Evolutionary conservation across 2,329 filamentous ascomycete genomes (phyloP).

Genomic region (Alternaria rosae): DNA sequence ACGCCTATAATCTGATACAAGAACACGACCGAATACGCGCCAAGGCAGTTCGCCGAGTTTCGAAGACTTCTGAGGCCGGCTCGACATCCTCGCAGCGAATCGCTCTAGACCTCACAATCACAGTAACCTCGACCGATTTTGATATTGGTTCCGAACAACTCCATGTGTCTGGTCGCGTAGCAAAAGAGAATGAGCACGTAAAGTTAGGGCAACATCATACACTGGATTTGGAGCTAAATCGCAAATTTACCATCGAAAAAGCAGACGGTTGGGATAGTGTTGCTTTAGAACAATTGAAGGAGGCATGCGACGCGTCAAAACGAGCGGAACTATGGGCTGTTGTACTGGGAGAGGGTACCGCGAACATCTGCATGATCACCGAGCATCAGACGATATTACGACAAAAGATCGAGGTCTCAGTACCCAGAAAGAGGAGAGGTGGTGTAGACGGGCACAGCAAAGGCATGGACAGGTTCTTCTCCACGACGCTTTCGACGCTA

Average conservation of each 20-base stretch:
- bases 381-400: conserved; percentile 80
- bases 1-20: conserved; percentile 76
- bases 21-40: conserved; percentile 70
- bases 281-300: conserved; percentile 76
- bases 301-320: conserved; percentile 79
- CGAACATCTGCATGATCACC: conserved; percentile 84
- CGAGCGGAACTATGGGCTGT: conserved; percentile 87
- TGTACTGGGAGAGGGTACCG: conserved; percentile 88
- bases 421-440: conserved; percentile 72
- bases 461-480: conserved; percentile 79
- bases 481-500: conserved; percentile 76
- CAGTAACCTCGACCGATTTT: conserved; percentile 72
- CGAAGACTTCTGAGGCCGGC: conserved; percentile 67
- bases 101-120: conserved; percentile 69
- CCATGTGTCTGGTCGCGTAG: conserved; percentile 71
- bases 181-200: conserved; percentile 71
- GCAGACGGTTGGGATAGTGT: conserved; percentile 86
- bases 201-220: conserved; percentile 74
- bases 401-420: conserved; percentile 70
- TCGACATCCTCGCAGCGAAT: conserved; percentile 69
- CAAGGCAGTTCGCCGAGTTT: conserved; percentile 70
- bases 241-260: conserved; percentile 90
- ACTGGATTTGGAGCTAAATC: conserved; percentile 83
- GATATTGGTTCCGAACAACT: conserved; percentile 72
- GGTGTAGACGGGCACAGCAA: conserved; percentile 70